Evolutionary conservation across 2,329 filamentous ascomycete species (phyloP).

Genomic region (Colletotrichum sp.): DNA sequence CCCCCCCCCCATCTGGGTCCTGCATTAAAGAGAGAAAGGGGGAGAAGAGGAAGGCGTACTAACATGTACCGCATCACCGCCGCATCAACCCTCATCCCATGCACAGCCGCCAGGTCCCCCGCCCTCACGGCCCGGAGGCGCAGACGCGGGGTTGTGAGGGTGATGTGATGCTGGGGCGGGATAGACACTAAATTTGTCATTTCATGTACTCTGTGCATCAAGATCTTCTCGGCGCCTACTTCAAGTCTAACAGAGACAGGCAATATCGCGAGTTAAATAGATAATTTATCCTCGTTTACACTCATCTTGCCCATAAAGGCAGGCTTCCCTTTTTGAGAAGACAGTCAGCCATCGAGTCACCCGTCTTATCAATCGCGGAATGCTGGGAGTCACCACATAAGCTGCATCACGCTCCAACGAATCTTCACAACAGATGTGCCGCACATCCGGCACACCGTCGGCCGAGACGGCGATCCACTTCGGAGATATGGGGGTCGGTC

Average conservation of each 20-base stretch:
- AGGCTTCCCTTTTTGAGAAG: not conserved
- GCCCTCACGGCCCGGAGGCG: not conserved
- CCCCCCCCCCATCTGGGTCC: no score
- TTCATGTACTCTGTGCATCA: no score
- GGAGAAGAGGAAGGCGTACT: accelerated
- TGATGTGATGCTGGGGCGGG: not conserved
- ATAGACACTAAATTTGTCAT: not conserved
- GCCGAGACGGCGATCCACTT: not conserved
- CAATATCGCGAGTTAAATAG: not conserved
- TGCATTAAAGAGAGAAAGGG: not conserved
- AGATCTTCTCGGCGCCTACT: no score
- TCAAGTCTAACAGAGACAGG: no score
- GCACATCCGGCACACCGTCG: not conserved
- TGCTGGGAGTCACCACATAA: not conserved
- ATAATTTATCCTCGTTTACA: accelerated
- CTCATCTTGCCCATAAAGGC: not conserved
- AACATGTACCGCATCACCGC: not conserved
- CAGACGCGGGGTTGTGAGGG: not conserved
- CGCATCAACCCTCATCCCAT: not conserved
- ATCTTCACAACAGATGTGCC: not conserved
- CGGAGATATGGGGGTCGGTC: not conserved
- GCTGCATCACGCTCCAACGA: not conserved
- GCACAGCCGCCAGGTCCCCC: not conserved
- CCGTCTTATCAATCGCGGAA: not conserved
- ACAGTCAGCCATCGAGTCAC: not conserved